Base-by-base conservation (phyloP, 192 early-diverging fungal genomes). In the Umbelopsis sp. region DNA sequence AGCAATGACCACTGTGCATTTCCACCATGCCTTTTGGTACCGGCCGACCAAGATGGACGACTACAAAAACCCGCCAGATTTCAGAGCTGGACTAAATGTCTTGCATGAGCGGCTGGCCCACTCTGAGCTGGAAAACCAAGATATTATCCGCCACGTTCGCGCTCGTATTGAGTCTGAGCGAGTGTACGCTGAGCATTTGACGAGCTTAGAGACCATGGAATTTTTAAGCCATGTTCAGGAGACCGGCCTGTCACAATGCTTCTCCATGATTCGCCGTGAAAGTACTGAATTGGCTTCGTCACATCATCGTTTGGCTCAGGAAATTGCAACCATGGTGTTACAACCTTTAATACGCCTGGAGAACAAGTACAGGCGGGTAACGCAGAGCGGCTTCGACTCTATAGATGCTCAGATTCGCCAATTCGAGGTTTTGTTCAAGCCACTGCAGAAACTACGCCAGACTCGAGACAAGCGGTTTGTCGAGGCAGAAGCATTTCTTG, bases 81-180 rank as follows among this genome's bases (percentile, higher is more conserved):
- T 82, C 71, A 64, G 61, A 45, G 52, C 64, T 2, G 85, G 85
- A 1, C 51, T 81, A 23, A 74, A 84, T 49, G 74, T 82, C 4
- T 78, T 86, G n/a, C 83, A 86, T 80, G 68, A 70, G 37, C 84
- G 84, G 48, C 49, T 84, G 9, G 75, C 77, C 50, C 85, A 86
- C 37, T 80, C 81, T n/a, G 72, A 64, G 9, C 64, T 80, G 4
- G 85, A 86, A 53, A 84, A 86, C 74, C 75, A 84, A 45, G 85
- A 84, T 49, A 81, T 86, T 49, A 44, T 81, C 23, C 71, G 66
- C 2, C 84, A 82, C 47, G 66, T 86, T 46, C 68, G 74, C 33
- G 79, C 81, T 35, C 79, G 82, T 5, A 78, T 84, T 61, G 74
- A 76, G 22, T 70, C 77, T 18, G 76, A 81, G 68, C 72, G 78